Conservation (phyloP, 2,329 filamentous ascomycete genomes). For the Claviceps fusiformis region DNA sequence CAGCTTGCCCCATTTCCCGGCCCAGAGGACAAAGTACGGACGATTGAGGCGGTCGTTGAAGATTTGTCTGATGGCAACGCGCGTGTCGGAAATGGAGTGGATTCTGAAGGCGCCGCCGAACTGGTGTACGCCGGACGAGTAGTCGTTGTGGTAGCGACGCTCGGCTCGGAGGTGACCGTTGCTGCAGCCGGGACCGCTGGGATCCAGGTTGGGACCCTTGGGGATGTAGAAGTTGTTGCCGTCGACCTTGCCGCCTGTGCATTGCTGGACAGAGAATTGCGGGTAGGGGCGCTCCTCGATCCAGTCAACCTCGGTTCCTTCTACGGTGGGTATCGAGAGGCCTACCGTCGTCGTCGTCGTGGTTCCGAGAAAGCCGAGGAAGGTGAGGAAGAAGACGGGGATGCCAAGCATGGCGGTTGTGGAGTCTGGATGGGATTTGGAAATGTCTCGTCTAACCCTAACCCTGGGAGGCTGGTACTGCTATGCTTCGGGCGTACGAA, state of each 20-base stretch:
- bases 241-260: constrained; percentile 9
- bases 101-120: constrained; percentile 13
- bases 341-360: not conserved
- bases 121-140: constrained; percentile 10
- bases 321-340: not conserved
- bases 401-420: not conserved
- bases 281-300: not conserved
- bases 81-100: constrained; percentile 11
- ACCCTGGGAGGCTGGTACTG: too few species aligned
- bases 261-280: constrained; percentile 4
- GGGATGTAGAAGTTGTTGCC: constrained; percentile 10
- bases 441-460: too few species aligned
- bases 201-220: constrained; percentile 9
- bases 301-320: not conserved
- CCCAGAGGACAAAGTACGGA: constrained; percentile 11
- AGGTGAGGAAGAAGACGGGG: not conserved
- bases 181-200: constrained; percentile 10
- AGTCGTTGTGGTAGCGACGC: constrained; percentile 11
- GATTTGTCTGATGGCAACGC: constrained; percentile 13
- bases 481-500: too few species aligned
- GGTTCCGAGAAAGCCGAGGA: not conserved
- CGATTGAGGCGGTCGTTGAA: constrained; percentile 11
- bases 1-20: constrained; percentile 8
- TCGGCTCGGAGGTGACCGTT: constrained; percentile 13
- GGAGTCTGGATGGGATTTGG: not conserved